Evolutionary conservation across 345 rosid genomes (phyloP).

Genomic region (Hibiscus tridactylites): DNA sequence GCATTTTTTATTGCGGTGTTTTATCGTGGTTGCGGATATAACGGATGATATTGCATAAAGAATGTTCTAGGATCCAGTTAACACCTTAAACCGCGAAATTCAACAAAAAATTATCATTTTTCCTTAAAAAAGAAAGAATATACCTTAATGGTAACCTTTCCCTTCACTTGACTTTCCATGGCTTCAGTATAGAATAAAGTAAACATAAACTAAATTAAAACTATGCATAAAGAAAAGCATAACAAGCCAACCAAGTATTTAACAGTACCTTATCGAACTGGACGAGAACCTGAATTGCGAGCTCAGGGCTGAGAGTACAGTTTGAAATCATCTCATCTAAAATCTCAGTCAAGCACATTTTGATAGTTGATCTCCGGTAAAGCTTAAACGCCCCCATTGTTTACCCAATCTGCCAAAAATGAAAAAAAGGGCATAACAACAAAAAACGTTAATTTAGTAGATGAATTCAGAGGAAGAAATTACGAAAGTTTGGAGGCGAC

Average conservation of each 20-base stretch:
- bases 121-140: background rate
- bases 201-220: background rate
- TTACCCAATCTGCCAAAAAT: slow-evolving; percentile 20
- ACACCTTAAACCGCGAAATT: background rate
- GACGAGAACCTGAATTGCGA: slow-evolving; percentile 91
- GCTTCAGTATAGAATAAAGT: slow-evolving; percentile 90
- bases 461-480: background rate
- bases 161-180: slow-evolving; percentile 79
- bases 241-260: background rate
- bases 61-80: background rate
- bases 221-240: background rate
- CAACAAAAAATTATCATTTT: background rate
- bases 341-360: slow-evolving; percentile 94
- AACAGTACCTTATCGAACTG: slow-evolving; percentile 81
- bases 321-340: slow-evolving; percentile 91
- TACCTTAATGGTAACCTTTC: slow-evolving; percentile 82
- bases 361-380: slow-evolving; percentile 90
- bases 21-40: too few relatives aligned
- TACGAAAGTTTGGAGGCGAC: slow-evolving; percentile 27
- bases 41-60: background rate
- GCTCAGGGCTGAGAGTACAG: slow-evolving; percentile 89
- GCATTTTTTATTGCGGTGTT: too few relatives aligned
- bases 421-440: background rate
- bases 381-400: slow-evolving; percentile 94
- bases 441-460: background rate